Conservation (phyloP, 371 early-diverging fungal species). For the Fennellomyces sp. region DNA sequence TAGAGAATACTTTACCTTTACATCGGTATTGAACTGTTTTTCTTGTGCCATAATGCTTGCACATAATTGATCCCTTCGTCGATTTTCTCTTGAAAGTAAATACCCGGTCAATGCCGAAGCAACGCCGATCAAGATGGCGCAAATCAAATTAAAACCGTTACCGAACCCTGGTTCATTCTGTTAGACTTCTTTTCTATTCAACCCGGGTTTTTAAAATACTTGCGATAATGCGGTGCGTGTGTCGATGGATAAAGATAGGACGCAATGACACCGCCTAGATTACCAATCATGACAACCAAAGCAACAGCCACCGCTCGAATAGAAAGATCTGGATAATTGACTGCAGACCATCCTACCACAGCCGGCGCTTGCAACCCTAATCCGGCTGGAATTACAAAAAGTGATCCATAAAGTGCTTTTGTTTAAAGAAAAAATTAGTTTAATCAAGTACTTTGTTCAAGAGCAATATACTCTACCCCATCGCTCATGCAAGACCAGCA, state of each 20-base stretch:
- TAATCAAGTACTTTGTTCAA: too few relatives aligned
- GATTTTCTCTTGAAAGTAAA: constrained; percentile 17
- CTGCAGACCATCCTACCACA: constrained; percentile 40
- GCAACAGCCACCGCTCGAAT: constrained; percentile 42
- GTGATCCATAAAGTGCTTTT: constrained; percentile 20
- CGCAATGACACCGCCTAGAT: constrained; percentile 36
- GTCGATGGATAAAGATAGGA: constrained; percentile 36
- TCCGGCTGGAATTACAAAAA: constrained; percentile 19
- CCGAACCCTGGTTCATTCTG: constrained; percentile 14
- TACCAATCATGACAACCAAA: constrained; percentile 40
- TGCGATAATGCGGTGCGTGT: constrained; percentile 27
- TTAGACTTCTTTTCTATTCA: neutral
- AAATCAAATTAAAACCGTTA: constrained; percentile 17
- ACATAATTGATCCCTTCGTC: constrained; percentile 7
- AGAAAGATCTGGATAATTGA: constrained; percentile 33
- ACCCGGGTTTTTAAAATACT: neutral
- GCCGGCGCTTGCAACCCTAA: constrained; percentile 24
- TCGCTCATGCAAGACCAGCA: constrained; percentile 13
- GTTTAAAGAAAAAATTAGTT: neutral
- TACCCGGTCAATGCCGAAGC: constrained; percentile 19
- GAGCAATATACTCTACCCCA: constrained; percentile 16
- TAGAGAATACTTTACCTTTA: neutral
- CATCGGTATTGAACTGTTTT: neutral
- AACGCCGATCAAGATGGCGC: constrained; percentile 12
- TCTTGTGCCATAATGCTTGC: neutral